These are phyloP conservation scores for Echinochloa phyllopogon DNA, from an alignment of 176 grass and related monocot genomes.

Conservation along the genomic window DNA sequence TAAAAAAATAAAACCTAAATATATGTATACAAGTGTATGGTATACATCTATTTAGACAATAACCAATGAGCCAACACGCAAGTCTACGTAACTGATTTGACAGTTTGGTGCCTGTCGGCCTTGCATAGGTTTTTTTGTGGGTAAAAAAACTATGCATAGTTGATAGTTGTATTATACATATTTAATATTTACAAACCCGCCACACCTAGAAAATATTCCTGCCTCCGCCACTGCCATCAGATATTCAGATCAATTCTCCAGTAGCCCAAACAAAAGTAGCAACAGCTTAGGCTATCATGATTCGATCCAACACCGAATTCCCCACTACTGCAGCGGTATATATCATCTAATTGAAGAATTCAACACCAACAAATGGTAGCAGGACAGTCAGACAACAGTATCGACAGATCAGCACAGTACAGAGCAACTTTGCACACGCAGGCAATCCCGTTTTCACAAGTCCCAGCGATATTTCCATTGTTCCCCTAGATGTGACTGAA, in stretches of 20 bases:
- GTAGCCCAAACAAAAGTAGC: neutral
- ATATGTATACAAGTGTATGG: no score
- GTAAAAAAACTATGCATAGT: no score
- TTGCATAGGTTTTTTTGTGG: no score
- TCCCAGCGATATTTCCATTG: neutral
- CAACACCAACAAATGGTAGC: neutral
- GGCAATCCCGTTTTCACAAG: neutral
- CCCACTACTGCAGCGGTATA: neutral
- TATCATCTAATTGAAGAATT: neutral
- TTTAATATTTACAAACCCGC: no score
- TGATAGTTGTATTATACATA: no score
- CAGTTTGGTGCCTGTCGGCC: no score
- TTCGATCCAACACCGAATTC: neutral
- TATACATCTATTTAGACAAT: no score
- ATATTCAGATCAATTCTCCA: neutral
- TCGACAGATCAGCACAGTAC: neutral
- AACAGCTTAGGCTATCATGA: neutral
- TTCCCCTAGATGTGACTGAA: neutral
- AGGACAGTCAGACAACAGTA: neutral
- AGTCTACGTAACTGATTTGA: no score
- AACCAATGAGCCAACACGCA: no score
- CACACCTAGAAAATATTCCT: no score
- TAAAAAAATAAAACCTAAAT: no score
- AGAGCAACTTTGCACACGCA: neutral
- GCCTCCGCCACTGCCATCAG: no score